A percentile compares a stretch with the other conserved stretches of the same genome.
Evolutionary conservation across 1,284 basidiomycete genomes (phyloP).

Genomic region (Boletus austroedulis): DNA sequence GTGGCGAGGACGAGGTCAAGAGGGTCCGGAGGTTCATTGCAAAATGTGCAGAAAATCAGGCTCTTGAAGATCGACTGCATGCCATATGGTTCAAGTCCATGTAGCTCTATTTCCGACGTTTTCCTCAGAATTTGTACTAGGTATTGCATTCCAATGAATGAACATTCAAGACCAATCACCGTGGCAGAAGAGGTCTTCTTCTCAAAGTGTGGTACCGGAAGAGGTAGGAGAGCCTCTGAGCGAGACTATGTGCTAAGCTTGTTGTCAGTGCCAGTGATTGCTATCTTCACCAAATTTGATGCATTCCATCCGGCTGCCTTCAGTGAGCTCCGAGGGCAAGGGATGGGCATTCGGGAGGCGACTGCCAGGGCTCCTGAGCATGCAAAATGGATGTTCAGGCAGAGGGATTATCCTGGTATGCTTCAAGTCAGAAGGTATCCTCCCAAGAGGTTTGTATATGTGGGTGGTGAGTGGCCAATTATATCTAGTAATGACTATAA

Average conservation of each 20-base stretch:
- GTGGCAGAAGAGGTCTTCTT: conserved; percentile 15
- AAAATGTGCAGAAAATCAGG: background rate
- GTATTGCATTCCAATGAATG: conserved; percentile 20
- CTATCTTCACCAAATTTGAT: conserved; percentile 17
- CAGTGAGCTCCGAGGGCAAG: background rate
- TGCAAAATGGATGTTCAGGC: background rate
- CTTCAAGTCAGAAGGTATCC: background rate
- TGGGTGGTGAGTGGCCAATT: background rate
- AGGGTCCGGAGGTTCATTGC: conserved; percentile 24
- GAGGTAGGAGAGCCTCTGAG: background rate
- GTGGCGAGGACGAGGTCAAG: conserved; percentile 18
- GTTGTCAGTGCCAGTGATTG: conserved; percentile 14
- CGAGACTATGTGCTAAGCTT: background rate
- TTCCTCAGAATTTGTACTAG: too few relatives aligned
- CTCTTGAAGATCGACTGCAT: too few relatives aligned
- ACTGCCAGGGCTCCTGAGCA: background rate
- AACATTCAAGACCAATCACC: conserved; percentile 3
- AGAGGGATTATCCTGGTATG: background rate
- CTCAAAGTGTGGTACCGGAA: conserved; percentile 11
- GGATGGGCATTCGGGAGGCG: background rate
- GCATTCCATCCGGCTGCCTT: conserved; percentile 6
- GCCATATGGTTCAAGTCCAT: conserved; percentile 29
- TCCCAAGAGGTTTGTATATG: background rate
- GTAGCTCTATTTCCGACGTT: too few relatives aligned
- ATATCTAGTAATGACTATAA: background rate